phyloP scores from a whole-genome alignment of 1,139 yeast genomes.

The Pichia sp. region DNA sequence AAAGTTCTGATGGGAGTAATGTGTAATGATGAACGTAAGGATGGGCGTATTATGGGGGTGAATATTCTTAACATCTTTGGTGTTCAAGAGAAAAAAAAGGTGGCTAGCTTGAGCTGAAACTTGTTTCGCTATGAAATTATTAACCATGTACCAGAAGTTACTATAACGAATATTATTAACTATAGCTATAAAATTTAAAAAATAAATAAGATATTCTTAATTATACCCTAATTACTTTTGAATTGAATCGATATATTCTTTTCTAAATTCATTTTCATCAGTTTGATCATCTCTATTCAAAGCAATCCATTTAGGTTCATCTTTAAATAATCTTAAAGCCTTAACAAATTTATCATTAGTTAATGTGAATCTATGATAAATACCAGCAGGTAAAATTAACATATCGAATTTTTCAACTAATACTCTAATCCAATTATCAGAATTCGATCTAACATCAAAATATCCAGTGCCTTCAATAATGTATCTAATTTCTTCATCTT shows the following conservation, averaged over 20 bases:
- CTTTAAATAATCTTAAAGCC: slow-evolving; percentile 82
- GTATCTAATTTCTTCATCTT: slow-evolving; percentile 94
- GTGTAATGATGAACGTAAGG: neutral
- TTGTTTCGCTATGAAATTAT: neutral
- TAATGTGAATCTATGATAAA: slow-evolving; percentile 85
- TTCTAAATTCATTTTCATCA: slow-evolving; percentile 20
- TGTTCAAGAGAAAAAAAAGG: neutral
- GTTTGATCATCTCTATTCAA: slow-evolving; percentile 50
- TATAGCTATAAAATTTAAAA: neutral
- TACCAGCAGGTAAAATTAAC: slow-evolving; percentile 79
- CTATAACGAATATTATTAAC: neutral
- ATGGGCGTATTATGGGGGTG: neutral
- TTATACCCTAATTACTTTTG: neutral
- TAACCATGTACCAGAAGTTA: neutral
- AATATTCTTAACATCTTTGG: neutral
- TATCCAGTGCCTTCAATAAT: slow-evolving; percentile 86
- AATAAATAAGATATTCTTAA: neutral
- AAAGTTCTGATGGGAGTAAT: slow-evolving; percentile 2
- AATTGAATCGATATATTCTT: slow-evolving; percentile 16
- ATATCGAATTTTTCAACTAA: slow-evolving; percentile 61
- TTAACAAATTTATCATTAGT: slow-evolving; percentile 53
- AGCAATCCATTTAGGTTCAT: slow-evolving; percentile 96
- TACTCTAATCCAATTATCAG: slow-evolving; percentile 69
- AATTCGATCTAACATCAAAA: slow-evolving; percentile 72
- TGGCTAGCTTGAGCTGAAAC: neutral